A percentile compares a stretch with the other conserved stretches of the same genome.
phyloP scores from a whole-genome alignment of 345 rosid species.

The Salix udensis region DNA sequence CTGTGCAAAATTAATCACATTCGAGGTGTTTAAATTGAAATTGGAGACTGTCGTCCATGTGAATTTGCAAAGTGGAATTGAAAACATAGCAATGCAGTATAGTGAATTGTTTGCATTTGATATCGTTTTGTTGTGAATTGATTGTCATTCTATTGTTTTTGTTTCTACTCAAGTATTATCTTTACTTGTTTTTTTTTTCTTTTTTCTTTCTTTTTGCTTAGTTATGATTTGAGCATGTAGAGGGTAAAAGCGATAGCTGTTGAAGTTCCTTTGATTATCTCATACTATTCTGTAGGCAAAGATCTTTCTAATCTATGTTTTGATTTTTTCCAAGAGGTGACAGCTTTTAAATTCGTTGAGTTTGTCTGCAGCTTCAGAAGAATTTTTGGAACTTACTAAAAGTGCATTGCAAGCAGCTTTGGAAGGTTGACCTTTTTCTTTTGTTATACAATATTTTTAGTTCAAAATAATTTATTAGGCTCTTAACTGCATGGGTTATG shows the following conservation, averaged over 20 bases:
- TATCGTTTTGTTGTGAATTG: too few species aligned
- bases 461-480: conserved; percentile 7
- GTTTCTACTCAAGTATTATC: too few species aligned
- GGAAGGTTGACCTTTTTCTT: conserved; percentile 52
- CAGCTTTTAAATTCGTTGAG: neutral
- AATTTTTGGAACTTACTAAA: conserved; percentile 93
- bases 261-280: neutral
- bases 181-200: too few species aligned
- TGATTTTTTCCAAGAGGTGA: neutral
- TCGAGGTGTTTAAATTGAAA: too few species aligned
- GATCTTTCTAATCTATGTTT: conserved; percentile 1
- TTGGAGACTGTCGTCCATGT: too few species aligned
- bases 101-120: too few species aligned
- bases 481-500: conserved; percentile 7
- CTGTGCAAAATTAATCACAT: too few species aligned
- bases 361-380: conserved; percentile 75
- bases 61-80: too few species aligned
- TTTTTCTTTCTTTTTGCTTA: too few species aligned
- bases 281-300: neutral
- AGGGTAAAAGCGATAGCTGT: too few species aligned
- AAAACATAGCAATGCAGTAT: too few species aligned
- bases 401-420: conserved; percentile 87
- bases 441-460: neutral
- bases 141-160: too few species aligned
- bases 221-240: conserved; percentile 2